Base-by-base conservation (phyloP, 2,329 filamentous ascomycete genomes). In the Epichloe elymi region DNA sequence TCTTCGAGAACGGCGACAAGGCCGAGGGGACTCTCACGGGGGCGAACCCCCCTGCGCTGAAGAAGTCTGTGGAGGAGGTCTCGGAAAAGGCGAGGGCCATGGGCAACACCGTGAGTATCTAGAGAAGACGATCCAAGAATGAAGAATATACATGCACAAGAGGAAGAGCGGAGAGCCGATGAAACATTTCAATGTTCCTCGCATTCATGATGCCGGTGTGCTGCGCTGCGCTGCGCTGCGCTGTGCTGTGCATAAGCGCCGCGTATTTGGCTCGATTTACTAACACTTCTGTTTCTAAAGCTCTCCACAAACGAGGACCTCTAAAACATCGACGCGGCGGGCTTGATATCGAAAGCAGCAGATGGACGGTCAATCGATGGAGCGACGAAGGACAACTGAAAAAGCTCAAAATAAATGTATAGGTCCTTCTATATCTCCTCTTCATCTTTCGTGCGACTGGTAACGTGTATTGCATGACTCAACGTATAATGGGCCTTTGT, bases 1-100 rank as follows among this genome's bases (percentile, higher is more conserved):
- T 80, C 67, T 80, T 82, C 64, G 72, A 76, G 65, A 68, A 78
- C 48, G 76, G 76, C 50, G 66, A 71, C 42, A 68, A 68, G 62
- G 66, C 50, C 7, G 46, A 43, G 59, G 70, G 74, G 58, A 70
- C 67, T 58, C 61, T 76, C 42, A 66, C 68, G 40, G 70, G 68
- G 41, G 67, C 66, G 37, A 67, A 62, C 50, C 66, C 65, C 23
- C 61, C 6, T 26, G 63, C 61, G 46, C 60, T 70, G 48, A 55
- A 64, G 54, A 62, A 63, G 52, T 49, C 57, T 19, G 55, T 66
- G 40, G 56, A 61, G 48, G 40, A 33, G 2, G 46, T 58, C 38
- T 54, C 57, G 43, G 57, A 54, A 3, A 63, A 65, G 58, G 60
- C 59, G 26, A 58, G 61, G 53, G 57, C 56, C 26, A 53, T 51